A percentile compares a stretch with the other conserved stretches of the same genome.
Conservation (phyloP, 83 land plant species). For the Larix sibirica region DNA sequence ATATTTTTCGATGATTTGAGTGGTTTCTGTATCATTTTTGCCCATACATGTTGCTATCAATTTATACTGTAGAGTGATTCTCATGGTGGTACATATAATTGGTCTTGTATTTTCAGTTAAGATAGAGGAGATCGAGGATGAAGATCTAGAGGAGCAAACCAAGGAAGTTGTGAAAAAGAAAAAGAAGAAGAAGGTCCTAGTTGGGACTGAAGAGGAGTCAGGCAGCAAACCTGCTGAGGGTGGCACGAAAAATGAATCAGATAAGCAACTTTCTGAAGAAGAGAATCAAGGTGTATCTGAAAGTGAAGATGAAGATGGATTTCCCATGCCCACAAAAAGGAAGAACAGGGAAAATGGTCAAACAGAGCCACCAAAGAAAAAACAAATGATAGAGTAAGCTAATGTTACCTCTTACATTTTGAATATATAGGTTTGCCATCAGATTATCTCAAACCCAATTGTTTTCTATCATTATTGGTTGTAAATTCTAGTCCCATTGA, state of each 20-base stretch:
- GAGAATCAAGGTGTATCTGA: slow-evolving; percentile 63
- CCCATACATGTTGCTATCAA: not conserved
- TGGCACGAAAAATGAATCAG: slow-evolving; percentile 32
- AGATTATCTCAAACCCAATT: not conserved
- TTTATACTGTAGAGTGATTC: not conserved
- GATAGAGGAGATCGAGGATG: slow-evolving; percentile 84
- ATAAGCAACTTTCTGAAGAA: slow-evolving; percentile 33
- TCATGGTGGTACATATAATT: not conserved
- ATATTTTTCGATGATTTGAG: not conserved
- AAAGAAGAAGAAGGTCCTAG: slow-evolving; percentile 16
- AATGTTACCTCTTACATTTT: not conserved
- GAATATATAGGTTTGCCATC: not conserved
- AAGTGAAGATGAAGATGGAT: slow-evolving; percentile 89
- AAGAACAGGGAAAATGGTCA: slow-evolving; percentile 2
- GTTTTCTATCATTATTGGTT: not conserved
- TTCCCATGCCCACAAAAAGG: slow-evolving; percentile 34
- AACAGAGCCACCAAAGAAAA: slow-evolving; percentile 1
- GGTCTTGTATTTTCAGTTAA: slow-evolving; percentile 45
- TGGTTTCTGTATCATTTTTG: not conserved
- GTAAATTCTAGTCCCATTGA: too few species aligned
- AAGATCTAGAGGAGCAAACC: slow-evolving; percentile 25
- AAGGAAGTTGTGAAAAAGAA: slow-evolving; percentile 16
- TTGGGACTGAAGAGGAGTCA: slow-evolving; percentile 18
- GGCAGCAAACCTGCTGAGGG: not conserved
- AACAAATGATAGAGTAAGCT: not conserved